These are phyloP conservation scores for Melanogaster broomeanus DNA, from an alignment of 768 basidiomycete species.

Conservation along the genomic window DNA sequence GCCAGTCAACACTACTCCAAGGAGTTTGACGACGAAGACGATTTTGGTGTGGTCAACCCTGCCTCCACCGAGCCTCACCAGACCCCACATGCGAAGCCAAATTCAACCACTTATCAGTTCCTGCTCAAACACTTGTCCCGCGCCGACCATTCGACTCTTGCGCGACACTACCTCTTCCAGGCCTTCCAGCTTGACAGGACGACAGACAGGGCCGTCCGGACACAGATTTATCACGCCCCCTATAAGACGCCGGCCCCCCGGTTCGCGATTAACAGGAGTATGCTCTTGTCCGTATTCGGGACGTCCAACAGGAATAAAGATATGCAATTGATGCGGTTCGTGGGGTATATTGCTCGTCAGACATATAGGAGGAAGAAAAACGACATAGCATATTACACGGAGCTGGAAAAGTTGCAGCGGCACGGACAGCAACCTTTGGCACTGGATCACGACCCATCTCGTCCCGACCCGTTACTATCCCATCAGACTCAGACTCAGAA, in stretches of 20 bases:
- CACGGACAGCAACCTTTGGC: constrained; percentile 24
- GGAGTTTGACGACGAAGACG: constrained; percentile 68
- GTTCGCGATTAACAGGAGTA: constrained; percentile 55
- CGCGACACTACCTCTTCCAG: constrained; percentile 66
- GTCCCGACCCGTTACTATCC: not conserved
- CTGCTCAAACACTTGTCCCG: constrained; percentile 60
- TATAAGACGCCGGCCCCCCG: constrained; percentile 46
- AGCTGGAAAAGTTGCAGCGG: constrained; percentile 29
- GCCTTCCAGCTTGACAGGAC: constrained; percentile 48
- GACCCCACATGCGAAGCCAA: constrained; percentile 53
- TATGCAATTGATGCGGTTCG: constrained; percentile 60
- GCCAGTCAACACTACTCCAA: constrained; percentile 45
- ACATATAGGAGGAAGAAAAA: constrained; percentile 50
- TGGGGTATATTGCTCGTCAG: constrained; percentile 45
- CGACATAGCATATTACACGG: constrained; percentile 45
- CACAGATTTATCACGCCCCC: constrained; percentile 31
- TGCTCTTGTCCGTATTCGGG: constrained; percentile 59
- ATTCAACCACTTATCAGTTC: constrained; percentile 65
- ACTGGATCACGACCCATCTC: constrained; percentile 21
- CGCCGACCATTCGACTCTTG: constrained; percentile 49
- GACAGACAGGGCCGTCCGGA: constrained; percentile 35
- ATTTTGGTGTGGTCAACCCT: constrained; percentile 45
- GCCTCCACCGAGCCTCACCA: constrained; percentile 35
- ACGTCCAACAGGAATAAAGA: constrained; percentile 60
- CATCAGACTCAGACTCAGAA: not conserved